These are phyloP conservation scores for Cerrena zonata DNA, from an alignment of 1,284 basidiomycete genomes.

Conservation along the genomic window DNA sequence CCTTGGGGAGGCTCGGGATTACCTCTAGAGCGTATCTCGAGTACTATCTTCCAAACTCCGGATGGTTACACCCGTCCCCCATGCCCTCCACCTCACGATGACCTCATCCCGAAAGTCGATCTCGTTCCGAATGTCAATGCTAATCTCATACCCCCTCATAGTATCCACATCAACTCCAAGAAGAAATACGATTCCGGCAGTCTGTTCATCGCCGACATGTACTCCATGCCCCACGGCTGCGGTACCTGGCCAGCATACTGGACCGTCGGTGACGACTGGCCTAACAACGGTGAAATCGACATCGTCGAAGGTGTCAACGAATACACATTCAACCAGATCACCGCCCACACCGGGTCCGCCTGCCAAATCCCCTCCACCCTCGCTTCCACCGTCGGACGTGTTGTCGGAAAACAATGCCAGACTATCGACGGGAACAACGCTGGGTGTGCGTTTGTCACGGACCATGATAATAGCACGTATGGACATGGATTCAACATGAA, in stretches of 20 bases:
- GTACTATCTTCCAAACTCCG: too few species aligned
- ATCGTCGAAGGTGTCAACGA: slow-evolving; percentile 56
- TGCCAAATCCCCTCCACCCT: slow-evolving; percentile 44
- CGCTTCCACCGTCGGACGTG: slow-evolving; percentile 24
- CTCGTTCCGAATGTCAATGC: not conserved
- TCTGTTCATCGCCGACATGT: slow-evolving; percentile 76
- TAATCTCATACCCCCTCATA: too few species aligned
- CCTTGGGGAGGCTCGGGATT: too few species aligned
- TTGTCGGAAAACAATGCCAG: slow-evolving; percentile 42
- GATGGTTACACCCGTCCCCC: too few species aligned
- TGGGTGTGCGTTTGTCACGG: slow-evolving; percentile 64
- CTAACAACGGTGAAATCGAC: slow-evolving; percentile 44
- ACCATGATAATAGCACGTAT: slow-evolving; percentile 45
- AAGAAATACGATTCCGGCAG: slow-evolving; percentile 57
- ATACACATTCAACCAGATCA: slow-evolving; percentile 57
- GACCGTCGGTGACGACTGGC: slow-evolving; percentile 65
- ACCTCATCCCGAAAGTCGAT: not conserved
- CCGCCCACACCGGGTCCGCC: slow-evolving; percentile 54
- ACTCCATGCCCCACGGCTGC: slow-evolving; percentile 73
- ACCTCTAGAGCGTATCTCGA: too few species aligned
- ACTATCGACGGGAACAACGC: slow-evolving; percentile 45
- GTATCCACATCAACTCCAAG: slow-evolving; percentile 68
- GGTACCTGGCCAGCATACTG: slow-evolving; percentile 76
- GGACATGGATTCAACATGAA: slow-evolving; percentile 65
- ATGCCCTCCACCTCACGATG: too few species aligned